Evolutionary conservation across 257 asterid genomes (phyloP).

Genomic region (Buddleja alternifolia): DNA sequence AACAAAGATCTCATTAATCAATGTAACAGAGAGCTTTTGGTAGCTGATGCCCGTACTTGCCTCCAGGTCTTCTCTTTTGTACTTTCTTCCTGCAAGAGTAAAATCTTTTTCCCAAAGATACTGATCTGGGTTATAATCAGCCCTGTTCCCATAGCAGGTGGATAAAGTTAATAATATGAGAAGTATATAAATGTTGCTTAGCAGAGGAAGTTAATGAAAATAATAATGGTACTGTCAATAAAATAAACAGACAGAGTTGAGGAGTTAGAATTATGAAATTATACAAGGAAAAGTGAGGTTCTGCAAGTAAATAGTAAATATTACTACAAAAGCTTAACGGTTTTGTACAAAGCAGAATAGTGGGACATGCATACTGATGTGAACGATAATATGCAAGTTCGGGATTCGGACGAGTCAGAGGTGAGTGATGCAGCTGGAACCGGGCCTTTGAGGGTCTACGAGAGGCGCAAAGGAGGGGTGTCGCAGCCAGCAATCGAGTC

Average conservation of each 20-base stretch:
- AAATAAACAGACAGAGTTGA: neutral
- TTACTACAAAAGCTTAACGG: neutral
- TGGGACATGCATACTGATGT: no score
- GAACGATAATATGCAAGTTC: no score
- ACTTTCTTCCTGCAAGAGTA: slow-evolving; percentile 78
- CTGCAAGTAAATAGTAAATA: neutral
- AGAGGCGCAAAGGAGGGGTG: no score
- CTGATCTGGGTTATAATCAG: slow-evolving; percentile 88
- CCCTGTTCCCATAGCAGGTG: slow-evolving; percentile 60
- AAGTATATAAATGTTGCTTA: slow-evolving; percentile 10
- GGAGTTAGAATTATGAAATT: neutral
- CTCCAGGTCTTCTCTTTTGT: slow-evolving; percentile 92
- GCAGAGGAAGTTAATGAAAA: slow-evolving; percentile 13
- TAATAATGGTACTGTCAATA: neutral
- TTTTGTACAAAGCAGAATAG: neutral
- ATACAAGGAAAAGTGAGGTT: neutral
- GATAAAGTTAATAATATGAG: neutral
- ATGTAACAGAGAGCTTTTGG: slow-evolving; percentile 33
- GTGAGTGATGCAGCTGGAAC: no score
- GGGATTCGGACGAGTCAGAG: no score
- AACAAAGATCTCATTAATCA: slow-evolving; percentile 16
- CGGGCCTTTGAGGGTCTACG: no score
- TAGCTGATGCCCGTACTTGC: slow-evolving; percentile 89
- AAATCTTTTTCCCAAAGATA: slow-evolving; percentile 91
- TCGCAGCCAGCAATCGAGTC: no score